phyloP scores from a whole-genome alignment of 2,329 filamentous ascomycete genomes.

The Laburnicola sp. region DNA sequence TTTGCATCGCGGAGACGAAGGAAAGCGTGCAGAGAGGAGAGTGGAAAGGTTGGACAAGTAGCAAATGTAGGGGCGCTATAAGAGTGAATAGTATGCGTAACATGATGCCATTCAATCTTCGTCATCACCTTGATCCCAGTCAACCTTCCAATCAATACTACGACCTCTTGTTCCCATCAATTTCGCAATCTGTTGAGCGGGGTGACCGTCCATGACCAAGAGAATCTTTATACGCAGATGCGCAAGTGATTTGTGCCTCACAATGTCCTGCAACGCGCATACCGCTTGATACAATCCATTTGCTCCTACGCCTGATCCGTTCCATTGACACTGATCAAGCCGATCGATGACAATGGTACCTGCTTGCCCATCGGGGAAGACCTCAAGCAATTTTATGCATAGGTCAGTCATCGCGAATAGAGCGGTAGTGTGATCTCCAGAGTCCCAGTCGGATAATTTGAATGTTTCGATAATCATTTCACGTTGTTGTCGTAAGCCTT shows the following conservation, averaged over 20 bases:
- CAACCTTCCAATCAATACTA: background rate
- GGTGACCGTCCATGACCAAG: background rate
- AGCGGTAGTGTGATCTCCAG: background rate
- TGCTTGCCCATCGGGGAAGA: background rate
- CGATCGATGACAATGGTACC: background rate
- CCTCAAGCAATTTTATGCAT: background rate
- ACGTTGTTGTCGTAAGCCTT: background rate
- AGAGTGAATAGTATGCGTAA: background rate
- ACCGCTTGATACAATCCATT: background rate
- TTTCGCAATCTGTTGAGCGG: background rate
- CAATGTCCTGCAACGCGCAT: background rate
- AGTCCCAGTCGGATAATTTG: background rate
- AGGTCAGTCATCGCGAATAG: background rate
- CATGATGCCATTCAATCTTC: background rate
- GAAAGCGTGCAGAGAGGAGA: conserved; percentile 10
- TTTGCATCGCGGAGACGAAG: conserved; percentile 14
- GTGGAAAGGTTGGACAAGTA: conserved; percentile 3
- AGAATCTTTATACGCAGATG: background rate
- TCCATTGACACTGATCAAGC: background rate
- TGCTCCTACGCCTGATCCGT: background rate
- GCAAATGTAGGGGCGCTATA: background rate
- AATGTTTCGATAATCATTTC: background rate
- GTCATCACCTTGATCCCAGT: background rate
- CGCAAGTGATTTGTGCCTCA: background rate
- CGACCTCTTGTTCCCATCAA: background rate